Evolutionary conservation across 495 filamentous ascomycete species (phyloP).

Genomic region (Aspergillus diversus): DNA sequence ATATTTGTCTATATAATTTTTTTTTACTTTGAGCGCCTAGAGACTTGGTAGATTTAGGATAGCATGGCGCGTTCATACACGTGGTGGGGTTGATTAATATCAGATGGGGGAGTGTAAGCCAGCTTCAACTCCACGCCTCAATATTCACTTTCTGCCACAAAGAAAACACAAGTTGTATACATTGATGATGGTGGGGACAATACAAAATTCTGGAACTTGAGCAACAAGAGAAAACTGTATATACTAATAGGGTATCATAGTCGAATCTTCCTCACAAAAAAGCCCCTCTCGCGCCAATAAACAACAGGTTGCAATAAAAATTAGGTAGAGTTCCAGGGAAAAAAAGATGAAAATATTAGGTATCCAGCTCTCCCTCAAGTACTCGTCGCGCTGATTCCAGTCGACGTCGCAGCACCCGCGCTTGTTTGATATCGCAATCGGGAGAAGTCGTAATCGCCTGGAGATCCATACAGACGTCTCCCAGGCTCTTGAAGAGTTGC

Average conservation of each 20-base stretch:
- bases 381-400: constrained; percentile 73
- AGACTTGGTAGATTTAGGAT: background rate
- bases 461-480: constrained; percentile 67
- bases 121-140: too few species aligned
- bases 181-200: too few species aligned
- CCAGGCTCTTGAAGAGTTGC: constrained; percentile 71
- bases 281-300: background rate
- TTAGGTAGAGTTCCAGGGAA: constrained; percentile 2
- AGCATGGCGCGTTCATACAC: constrained; percentile 13
- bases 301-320: constrained; percentile 1
- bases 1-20: background rate
- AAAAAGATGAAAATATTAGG: constrained; percentile 21
- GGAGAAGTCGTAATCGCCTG: constrained; percentile 56
- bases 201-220: background rate
- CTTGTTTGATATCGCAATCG: constrained; percentile 60
- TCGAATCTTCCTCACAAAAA: background rate
- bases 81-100: constrained; percentile 5
- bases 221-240: background rate
- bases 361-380: constrained; percentile 66
- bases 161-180: too few species aligned
- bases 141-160: too few species aligned
- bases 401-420: constrained; percentile 63
- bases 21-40: background rate
- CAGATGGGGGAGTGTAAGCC: background rate
- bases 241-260: constrained; percentile 3